Evolutionary conservation across 2,329 filamentous ascomycete species (phyloP), one percentile per base, ranked within the genome.

Genomic region (Didymella exigua): DNA sequence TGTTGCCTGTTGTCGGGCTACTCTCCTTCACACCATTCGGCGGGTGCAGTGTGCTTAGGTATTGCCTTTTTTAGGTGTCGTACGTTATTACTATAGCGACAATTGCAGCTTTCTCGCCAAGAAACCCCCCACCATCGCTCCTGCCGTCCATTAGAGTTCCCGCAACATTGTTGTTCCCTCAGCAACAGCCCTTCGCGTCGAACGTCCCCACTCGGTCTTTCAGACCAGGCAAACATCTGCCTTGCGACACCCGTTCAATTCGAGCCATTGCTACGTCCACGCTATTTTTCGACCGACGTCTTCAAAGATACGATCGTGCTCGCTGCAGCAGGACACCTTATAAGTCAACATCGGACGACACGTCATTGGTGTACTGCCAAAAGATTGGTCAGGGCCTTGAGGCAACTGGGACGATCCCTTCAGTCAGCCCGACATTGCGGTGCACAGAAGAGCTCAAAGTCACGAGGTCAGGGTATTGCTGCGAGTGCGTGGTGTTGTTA

Each of bases 151-250:
- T 59, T 59, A 43, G 45, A 36, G 40, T 30, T 49, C 26, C 42
- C 51, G 54, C 56, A 19, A 36, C 45, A 27, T 21, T 43, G 36
- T 41, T 56, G 66, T 67, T 62, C 55, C 59, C 54, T 44, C 55
- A 57, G 60, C 63, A 67, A 67, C 63, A 67, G 66, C 66, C 59
- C 63, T 66, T 58, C 46, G 44, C 57, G 44, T 47, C 36, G 34
- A 49, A 45, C 10, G 42, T 21, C 56, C 52, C 42, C 44, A 52
- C 52, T 42, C 59, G 45, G 55, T 40, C 37, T 38, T 30, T 34
- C 37, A 37, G 38, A 49, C 44, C 51, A 65, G 59, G 56, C 63
- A 63, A 61, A 62, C 61, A 41, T 60, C 59, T 55, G 62, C 64
- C 60, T 65, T 51, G n/a, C 41, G 30, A 43, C 36, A 46, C 37